Percentiles rank a stretch among this genome's conserved stretches.
phyloP scores from a whole-genome alignment of 768 basidiomycete species.

The Boletus reticuloceps region DNA sequence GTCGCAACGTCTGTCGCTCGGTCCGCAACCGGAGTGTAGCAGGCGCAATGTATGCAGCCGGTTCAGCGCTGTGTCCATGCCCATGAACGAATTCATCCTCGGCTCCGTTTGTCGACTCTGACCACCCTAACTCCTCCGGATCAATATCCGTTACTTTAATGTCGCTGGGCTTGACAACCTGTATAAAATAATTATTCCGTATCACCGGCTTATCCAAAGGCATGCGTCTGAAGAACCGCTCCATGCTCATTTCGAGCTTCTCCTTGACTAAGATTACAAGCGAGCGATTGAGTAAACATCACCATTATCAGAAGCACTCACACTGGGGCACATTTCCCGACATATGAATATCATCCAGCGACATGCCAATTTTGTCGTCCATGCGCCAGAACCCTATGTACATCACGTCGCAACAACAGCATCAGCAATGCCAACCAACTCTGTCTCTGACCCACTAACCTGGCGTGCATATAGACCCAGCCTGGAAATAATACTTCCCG shows the following conservation, averaged over 20 bases:
- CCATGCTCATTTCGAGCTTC: constrained; percentile 62
- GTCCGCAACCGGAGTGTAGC: constrained; percentile 52
- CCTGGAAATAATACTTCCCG: constrained; percentile 72
- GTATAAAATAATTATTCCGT: constrained; percentile 64
- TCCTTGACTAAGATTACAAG: constrained; percentile 45
- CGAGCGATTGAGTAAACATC: background rate
- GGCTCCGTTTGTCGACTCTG: constrained; percentile 48
- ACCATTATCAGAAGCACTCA: constrained; percentile 31
- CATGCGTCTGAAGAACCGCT: constrained; percentile 68
- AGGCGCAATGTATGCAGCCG: constrained; percentile 27
- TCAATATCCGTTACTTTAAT: constrained; percentile 35
- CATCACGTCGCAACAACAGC: background rate
- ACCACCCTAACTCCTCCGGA: constrained; percentile 68
- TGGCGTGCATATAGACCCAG: constrained; percentile 63
- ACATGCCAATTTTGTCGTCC: constrained; percentile 70
- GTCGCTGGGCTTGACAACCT: constrained; percentile 34
- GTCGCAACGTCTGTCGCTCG: constrained; percentile 65
- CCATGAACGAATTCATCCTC: constrained; percentile 45
- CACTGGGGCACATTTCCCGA: constrained; percentile 73
- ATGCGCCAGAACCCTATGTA: constrained; percentile 70
- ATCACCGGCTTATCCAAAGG: constrained; percentile 64
- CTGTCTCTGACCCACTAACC: constrained; percentile 37
- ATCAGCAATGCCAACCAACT: background rate
- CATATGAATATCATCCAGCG: constrained; percentile 69
- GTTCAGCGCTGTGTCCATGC: constrained; percentile 24